Evolutionary conservation across 2,329 filamentous ascomycete species (phyloP), one percentile per base, ranked within the genome.

Genomic region (Ascocoryne sarcoides): DNA sequence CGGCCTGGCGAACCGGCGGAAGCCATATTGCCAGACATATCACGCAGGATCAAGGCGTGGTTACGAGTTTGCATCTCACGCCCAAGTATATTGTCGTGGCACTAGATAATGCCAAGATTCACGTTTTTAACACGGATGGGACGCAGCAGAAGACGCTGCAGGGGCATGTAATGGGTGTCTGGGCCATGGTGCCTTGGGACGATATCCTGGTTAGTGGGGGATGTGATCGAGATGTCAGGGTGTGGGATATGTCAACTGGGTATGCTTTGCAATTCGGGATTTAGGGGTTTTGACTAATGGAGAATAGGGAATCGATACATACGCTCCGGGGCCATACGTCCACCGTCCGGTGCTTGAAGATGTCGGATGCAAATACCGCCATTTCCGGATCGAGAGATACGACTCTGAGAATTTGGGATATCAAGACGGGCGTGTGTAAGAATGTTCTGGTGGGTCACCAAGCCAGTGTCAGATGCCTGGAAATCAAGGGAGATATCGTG

Each of bases 141-240:
- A 81, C 88, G 52, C 79, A 87, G 49, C 80, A 94, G 54, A 86
- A 88, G 60, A 95, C 87, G 2, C 67, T 98, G 19, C 83, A 92
- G 58, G 92, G 92, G 9, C 92, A 98, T 65, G 85, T 96, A 32
- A 98, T 98, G 92, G 92, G 92, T 30, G 92, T 98, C 15, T 98
- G 92, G 92, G 92, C 92, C 36, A 96, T 98, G 90, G 88, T 98
- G 17, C 92, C 92, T 5, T 95, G 89, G 85, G 90, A 86, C 44
- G 90, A 98, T 60, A 83, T 86, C 39, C 72, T 98, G 46, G 92
- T 98, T 45, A 95, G 88, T 21, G 92, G 92, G 54, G 92, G 92
- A 4, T 98, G 92, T 60, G 92, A 98, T 65, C 78, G 92, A 45
- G 92, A 98, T 59, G 92, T 98, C 19, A 76, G 92, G 42, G 92